A percentile compares a stretch with the other conserved stretches of the same genome.
Conservation (phyloP, 2,329 filamentous ascomycete species). For the Simplicillium sp. region DNA sequence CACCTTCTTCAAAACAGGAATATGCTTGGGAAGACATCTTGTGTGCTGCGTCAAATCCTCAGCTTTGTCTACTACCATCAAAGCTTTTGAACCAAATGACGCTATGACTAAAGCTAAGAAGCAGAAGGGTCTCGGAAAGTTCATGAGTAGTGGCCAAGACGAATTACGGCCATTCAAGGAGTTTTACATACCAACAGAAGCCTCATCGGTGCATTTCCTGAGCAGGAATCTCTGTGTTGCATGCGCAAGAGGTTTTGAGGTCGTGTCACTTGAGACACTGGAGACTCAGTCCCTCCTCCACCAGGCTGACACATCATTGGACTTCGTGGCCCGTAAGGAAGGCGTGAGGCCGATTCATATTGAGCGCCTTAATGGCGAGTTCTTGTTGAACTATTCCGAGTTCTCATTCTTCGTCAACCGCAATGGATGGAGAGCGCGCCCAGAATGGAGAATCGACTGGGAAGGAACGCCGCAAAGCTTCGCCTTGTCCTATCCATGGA, state of each 20-base stretch:
- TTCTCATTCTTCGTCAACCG: slow-evolving; percentile 99
- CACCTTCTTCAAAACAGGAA: slow-evolving; percentile 97
- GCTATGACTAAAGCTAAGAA: slow-evolving; percentile 89
- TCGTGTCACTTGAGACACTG: slow-evolving; percentile 92
- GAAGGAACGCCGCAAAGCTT: slow-evolving; percentile 89
- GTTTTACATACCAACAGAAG: slow-evolving; percentile 97
- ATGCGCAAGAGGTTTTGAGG: slow-evolving; percentile 91
- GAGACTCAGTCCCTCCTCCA: slow-evolving; percentile 95
- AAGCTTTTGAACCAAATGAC: slow-evolving; percentile 98
- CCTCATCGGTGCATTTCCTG: slow-evolving; percentile 96
- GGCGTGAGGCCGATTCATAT: slow-evolving; percentile 94
- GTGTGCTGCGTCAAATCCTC: slow-evolving; percentile 96
- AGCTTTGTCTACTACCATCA: slow-evolving; percentile 89
- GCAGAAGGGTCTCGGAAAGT: slow-evolving; percentile 89
- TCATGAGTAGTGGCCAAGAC: slow-evolving; percentile 89
- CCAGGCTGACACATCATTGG: slow-evolving; percentile 93
- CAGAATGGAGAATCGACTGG: slow-evolving; percentile 97
- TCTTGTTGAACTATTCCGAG: slow-evolving; percentile 94
- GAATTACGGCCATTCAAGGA: slow-evolving; percentile 96
- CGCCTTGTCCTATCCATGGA: slow-evolving; percentile 92
- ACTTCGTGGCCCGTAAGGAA: slow-evolving; percentile 92
- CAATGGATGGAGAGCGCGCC: slow-evolving; percentile 91
- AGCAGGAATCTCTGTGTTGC: slow-evolving; percentile 95
- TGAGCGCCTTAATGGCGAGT: slow-evolving; percentile 92
- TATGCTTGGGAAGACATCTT: slow-evolving; percentile 85